Percentiles rank a stretch among this genome's conserved stretches.
phyloP scores from a whole-genome alignment of 371 early-diverging fungal genomes.

The Rhizopus microsporus region DNA sequence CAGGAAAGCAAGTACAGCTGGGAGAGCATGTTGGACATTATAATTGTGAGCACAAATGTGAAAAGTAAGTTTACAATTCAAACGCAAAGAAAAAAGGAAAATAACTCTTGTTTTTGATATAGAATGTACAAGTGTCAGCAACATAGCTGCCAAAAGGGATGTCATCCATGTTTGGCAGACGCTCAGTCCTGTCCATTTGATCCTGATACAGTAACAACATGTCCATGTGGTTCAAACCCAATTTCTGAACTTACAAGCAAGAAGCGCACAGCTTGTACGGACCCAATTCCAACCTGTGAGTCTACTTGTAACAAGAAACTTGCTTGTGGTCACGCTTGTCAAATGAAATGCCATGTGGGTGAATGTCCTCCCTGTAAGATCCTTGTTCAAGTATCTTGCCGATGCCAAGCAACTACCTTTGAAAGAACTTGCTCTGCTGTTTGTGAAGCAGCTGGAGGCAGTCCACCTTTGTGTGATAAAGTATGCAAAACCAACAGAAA shows the following conservation, averaged over 20 bases:
- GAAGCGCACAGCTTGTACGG: constrained; percentile 64
- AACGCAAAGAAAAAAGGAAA: constrained; percentile 2
- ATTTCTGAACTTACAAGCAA: constrained; percentile 32
- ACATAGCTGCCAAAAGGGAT: constrained; percentile 75
- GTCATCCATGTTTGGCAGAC: constrained; percentile 65
- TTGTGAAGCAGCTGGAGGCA: constrained; percentile 45
- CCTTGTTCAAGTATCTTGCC: constrained; percentile 56
- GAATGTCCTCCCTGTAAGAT: constrained; percentile 69
- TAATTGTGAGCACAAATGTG: constrained; percentile 63
- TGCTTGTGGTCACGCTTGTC: constrained; percentile 77
- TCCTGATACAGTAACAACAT: constrained; percentile 62
- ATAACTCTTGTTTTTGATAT: neutral
- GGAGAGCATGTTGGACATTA: constrained; percentile 57
- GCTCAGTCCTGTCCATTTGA: constrained; percentile 70
- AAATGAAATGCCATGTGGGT: constrained; percentile 73
- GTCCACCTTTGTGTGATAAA: constrained; percentile 60
- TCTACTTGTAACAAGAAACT: constrained; percentile 64
- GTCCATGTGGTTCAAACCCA: constrained; percentile 81
- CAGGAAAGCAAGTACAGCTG: constrained; percentile 40
- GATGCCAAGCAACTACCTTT: constrained; percentile 61
- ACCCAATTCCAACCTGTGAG: constrained; percentile 79
- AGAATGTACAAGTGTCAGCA: constrained; percentile 66
- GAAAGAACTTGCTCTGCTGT: constrained; percentile 52
- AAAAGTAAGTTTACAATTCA: constrained; percentile 43
- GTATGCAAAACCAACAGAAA: constrained; percentile 61